phyloP scores from a whole-genome alignment of 805 yeast genomes.

The Millerago galiae region DNA sequence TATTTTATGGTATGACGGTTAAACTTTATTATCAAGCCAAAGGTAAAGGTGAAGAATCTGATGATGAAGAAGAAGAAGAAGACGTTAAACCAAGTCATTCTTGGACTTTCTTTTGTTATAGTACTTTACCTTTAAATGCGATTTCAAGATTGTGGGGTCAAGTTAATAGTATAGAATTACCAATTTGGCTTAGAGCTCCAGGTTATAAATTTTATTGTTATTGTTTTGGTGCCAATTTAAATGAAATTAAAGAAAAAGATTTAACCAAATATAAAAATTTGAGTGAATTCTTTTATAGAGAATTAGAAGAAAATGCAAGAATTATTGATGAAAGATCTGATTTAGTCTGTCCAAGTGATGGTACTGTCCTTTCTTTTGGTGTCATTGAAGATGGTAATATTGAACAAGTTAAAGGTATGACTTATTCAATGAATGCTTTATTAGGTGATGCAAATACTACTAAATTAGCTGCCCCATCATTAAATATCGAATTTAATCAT shows the following conservation, averaged over 20 bases:
- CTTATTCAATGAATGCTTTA: slow-evolving; percentile 82
- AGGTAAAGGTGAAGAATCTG: slow-evolving; percentile 12
- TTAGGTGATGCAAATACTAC: slow-evolving; percentile 50
- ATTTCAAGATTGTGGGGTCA: slow-evolving; percentile 93
- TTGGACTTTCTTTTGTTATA: slow-evolving; percentile 86
- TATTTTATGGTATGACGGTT: slow-evolving; percentile 24
- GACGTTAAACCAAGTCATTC: slow-evolving; percentile 58
- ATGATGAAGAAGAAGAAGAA: slow-evolving; percentile 17
- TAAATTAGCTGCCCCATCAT: slow-evolving; percentile 50
- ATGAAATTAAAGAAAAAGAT: slow-evolving; percentile 83
- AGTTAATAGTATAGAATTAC: slow-evolving; percentile 75
- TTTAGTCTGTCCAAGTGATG: slow-evolving; percentile 90
- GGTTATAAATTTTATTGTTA: slow-evolving; percentile 73
- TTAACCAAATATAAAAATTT: slow-evolving; percentile 69
- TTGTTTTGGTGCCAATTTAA: slow-evolving; percentile 80
- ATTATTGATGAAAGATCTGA: slow-evolving; percentile 62
- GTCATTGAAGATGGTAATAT: slow-evolving; percentile 74
- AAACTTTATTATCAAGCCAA: slow-evolving; percentile 22
- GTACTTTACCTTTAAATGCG: slow-evolving; percentile 85
- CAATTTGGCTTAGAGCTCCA: slow-evolving; percentile 82
- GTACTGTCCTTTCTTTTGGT: slow-evolving; percentile 82
- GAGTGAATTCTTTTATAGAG: slow-evolving; percentile 87
- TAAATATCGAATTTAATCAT: slow-evolving; percentile 39
- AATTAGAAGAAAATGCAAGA: slow-evolving; percentile 68
- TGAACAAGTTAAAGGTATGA: slow-evolving; percentile 96